Evolutionary conservation across 1,139 yeast genomes (phyloP), one percentile per base, ranked within the genome.

Genomic region (Debaryomyces sp.): DNA sequence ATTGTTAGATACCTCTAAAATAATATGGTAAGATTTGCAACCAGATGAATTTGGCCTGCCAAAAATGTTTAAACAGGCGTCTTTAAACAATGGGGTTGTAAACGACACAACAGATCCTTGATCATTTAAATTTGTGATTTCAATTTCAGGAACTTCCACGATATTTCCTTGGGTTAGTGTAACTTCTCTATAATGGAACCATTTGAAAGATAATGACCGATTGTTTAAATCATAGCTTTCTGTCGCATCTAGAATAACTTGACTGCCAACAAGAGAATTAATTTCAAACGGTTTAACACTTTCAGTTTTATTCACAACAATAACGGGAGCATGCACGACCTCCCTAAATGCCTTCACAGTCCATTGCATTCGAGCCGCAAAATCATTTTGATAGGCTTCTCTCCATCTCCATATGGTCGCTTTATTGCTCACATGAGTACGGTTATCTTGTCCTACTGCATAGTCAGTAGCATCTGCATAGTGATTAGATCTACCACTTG

Each of bases 391-490:
- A 46, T 44, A 62, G 6, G 61, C 63, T 5, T 56, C 58, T 54
- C 67, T 59, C 66, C 66, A 63, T 53, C 65, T 59, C 67, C 67
- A 63, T 23, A 63, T 61, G 1, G 63, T 53, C 4, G 63, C 66
- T 39, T 61, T 46, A 44, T 54, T 54, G 45, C 63, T 57, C 15
- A 50, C 49, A 37, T 52, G 45, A 10, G 45, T 49, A 17, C 37
- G 41, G 5, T 56, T 58, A 37, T 63, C 57, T 6, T 13, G 18
- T 1, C 66, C 66, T 27, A 56, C 27, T 9, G 54, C 63, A 35
- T 54, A 50, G 41, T 63, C 68, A 7, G 51, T 46, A 18, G 58
- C 52, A 50, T 60, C 67, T 21, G 59, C 57, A 49, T 56, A 62
- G 41, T 55, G 61, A 32, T 48, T 50, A 33, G 51, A 52, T 2